Evolutionary conservation across 1,284 basidiomycete genomes (phyloP), one percentile per base, ranked within the genome.

Genomic region (Pseudozyma thailandica): DNA sequence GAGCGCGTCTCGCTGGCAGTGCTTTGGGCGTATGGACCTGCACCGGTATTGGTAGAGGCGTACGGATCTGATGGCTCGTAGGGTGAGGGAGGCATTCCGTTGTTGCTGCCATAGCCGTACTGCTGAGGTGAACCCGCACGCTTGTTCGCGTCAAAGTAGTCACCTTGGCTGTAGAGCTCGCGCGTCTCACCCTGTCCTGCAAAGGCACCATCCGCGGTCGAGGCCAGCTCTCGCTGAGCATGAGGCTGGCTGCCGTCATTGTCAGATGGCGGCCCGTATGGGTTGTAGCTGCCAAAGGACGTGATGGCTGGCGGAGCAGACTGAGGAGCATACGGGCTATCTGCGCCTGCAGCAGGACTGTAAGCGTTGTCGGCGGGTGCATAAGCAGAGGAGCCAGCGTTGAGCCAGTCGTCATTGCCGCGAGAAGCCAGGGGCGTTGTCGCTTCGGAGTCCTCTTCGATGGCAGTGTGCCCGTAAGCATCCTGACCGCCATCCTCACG

Each of bases 61-160:
- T 65, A 70, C 45, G 56, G 63, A 25, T 58, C 50, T 20, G 42
- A 21, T 7, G 69, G 62, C 16, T 46, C 62, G 35, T 72, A 72
- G 0, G 62, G 58, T 21, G 62, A 72, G 2, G 54, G 16, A 10
- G 62, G 55, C 47, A 50, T 30, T 15, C 45, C 62, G 25, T 55
- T 49, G 20, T 33, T 38, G 42, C 28, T 51, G 45, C 45, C 46
- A 28, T 48, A 52, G 23, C 42, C 45, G 21, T 51, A 54, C 38
- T 56, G 54, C 37, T 62, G 69, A 8, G 69, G 54, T 15, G 69
- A 62, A 10, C 39, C 37, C 4, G 41, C 46, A 15, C 43, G 58
- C 23, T 57, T 33, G 41, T 31, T 18, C 1, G 33, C 9, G 15
- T 59, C 54, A 31, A 72, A 72, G 48, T 62, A 62, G 47, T 45